Evolutionary conservation across 257 asterid species (phyloP).

Genomic region (Scutellaria galericulata): DNA sequence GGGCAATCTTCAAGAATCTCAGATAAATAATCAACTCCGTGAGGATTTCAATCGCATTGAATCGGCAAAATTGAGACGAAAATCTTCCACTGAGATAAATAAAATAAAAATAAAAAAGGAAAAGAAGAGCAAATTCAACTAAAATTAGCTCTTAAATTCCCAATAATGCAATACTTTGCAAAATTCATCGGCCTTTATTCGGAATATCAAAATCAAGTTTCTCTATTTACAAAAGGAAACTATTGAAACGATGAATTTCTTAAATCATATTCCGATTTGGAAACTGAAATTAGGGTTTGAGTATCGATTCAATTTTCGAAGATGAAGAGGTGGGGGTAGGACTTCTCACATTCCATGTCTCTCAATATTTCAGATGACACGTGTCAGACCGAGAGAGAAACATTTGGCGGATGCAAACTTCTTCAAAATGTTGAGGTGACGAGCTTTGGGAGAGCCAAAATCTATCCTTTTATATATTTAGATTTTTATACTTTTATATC

Average conservation of each 20-base stretch:
- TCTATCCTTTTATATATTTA: no score
- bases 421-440: no score
- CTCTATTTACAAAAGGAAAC: not conserved
- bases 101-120: not conserved
- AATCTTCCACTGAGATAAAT: conserved; percentile 22
- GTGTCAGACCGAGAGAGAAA: no score
- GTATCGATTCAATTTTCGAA: no score
- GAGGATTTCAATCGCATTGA: conserved; percentile 35
- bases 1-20: conserved; percentile 27
- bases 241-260: conserved; percentile 14
- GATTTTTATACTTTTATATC: no score
- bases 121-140: conserved; percentile 27
- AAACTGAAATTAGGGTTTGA: conserved; percentile 41
- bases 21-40: conserved; percentile 36
- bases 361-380: no score
- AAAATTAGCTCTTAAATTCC: conserved; percentile 31
- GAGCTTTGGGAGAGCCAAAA: no score
- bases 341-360: no score
- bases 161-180: conserved; percentile 19
- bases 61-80: conserved; percentile 40
- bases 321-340: no score
- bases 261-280: not conserved
- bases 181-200: conserved; percentile 27
- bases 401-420: no score
- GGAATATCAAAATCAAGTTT: not conserved